Conservation (phyloP, 805 yeast species). For the Candida sphagnicola region DNA sequence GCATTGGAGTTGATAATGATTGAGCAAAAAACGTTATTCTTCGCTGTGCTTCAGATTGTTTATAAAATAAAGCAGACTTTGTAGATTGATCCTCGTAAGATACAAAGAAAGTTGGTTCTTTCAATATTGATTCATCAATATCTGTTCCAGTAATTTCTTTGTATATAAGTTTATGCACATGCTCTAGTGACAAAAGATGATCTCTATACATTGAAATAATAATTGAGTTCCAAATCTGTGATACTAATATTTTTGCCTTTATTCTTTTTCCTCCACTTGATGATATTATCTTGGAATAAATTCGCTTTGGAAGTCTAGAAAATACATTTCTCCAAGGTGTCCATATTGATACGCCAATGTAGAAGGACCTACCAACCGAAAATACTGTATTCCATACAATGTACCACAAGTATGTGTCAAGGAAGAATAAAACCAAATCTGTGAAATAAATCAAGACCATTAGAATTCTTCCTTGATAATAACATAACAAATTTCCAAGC, state of each 20-base stretch:
- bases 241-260: slow-evolving; percentile 52
- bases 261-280: slow-evolving; percentile 31
- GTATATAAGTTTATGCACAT: slow-evolving; percentile 62
- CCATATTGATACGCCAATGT: slow-evolving; percentile 78
- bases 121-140: slow-evolving; percentile 39
- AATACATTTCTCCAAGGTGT: slow-evolving; percentile 87
- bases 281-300: slow-evolving; percentile 63
- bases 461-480: slow-evolving; percentile 53
- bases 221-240: slow-evolving; percentile 83
- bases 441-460: slow-evolving; percentile 52
- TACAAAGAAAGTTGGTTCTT: slow-evolving; percentile 75
- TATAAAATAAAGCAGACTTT: slow-evolving; percentile 52
- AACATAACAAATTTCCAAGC: slow-evolving; percentile 52
- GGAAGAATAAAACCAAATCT: slow-evolving; percentile 65
- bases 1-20: slow-evolving; percentile 81
- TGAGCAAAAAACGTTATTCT: slow-evolving; percentile 88
- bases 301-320: slow-evolving; percentile 71
- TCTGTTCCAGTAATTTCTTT: slow-evolving; percentile 41
- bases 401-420: slow-evolving; percentile 85
- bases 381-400: slow-evolving; percentile 74
- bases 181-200: slow-evolving; percentile 70
- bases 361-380: slow-evolving; percentile 66
- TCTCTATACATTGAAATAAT: slow-evolving; percentile 79
- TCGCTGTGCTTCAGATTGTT: slow-evolving; percentile 74
- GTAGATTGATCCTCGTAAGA: slow-evolving; percentile 77